Evolutionary conservation across 257 asterid genomes (phyloP).

Genomic region (Lavandula angustifolia): DNA sequence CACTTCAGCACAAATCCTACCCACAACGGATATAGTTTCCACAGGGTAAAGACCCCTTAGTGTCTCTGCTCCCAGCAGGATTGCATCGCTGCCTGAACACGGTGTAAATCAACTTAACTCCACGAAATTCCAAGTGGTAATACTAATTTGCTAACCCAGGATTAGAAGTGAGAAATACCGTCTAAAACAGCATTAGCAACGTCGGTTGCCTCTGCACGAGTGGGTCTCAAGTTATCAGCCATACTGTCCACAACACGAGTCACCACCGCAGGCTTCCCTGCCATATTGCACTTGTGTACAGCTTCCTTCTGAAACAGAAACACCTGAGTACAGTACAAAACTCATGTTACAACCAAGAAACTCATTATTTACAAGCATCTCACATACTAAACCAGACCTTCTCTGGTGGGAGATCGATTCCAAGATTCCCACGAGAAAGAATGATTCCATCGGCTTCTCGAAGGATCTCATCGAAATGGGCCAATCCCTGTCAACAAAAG

Average conservation of each 20-base stretch:
- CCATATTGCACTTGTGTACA: slow-evolving; percentile 80
- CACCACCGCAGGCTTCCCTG: slow-evolving; percentile 91
- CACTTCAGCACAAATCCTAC: slow-evolving; percentile 71
- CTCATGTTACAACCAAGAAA: neutral
- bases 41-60: slow-evolving; percentile 56
- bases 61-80: slow-evolving; percentile 66
- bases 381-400: slow-evolving; percentile 37
- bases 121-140: too few relatives aligned
- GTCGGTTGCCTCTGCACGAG: slow-evolving; percentile 99
- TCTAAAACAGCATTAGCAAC: slow-evolving; percentile 95
- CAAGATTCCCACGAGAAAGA: slow-evolving; percentile 92
- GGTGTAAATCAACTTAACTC: neutral
- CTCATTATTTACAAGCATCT: neutral
- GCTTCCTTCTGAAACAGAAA: slow-evolving; percentile 87
- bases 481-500: slow-evolving; percentile 64
- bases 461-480: slow-evolving; percentile 87
- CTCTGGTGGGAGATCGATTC: slow-evolving; percentile 97
- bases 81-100: slow-evolving; percentile 58
- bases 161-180: slow-evolving; percentile 49
- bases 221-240: slow-evolving; percentile 91
- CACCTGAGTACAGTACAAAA: slow-evolving; percentile 43
- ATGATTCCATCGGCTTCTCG: slow-evolving; percentile 95
- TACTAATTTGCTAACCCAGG: too few relatives aligned
- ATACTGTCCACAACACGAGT: slow-evolving; percentile 95
- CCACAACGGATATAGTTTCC: slow-evolving; percentile 65